These are phyloP conservation scores for Mikania micrantha DNA, from an alignment of 129 eudicot genomes.

Conservation along the genomic window DNA sequence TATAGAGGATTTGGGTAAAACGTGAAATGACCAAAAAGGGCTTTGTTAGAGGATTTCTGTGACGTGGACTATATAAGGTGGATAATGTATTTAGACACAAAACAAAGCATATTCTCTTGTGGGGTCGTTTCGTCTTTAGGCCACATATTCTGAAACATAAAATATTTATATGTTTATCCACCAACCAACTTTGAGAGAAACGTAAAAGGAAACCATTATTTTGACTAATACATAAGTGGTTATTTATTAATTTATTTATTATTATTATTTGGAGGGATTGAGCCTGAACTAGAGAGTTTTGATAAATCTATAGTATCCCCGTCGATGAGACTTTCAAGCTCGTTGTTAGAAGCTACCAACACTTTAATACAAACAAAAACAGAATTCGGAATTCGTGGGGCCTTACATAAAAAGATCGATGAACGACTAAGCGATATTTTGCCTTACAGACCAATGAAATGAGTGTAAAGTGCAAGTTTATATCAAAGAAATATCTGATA, in stretches of 20 bases:
- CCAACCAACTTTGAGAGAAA: not conserved
- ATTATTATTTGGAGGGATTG: not conserved
- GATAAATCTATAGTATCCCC: not conserved
- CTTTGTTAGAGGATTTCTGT: too few species aligned
- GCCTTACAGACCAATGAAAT: not conserved
- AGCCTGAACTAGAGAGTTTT: not conserved
- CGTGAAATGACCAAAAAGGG: constrained; percentile 47
- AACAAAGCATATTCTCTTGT: constrained; percentile 5
- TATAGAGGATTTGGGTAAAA: constrained; percentile 23
- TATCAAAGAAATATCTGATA: too few species aligned
- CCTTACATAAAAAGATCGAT: not conserved
- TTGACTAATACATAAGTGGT: too few species aligned
- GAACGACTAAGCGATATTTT: not conserved
- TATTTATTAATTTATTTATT: too few species aligned
- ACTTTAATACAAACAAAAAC: not conserved
- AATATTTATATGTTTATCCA: not conserved
- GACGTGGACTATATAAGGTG: constrained; percentile 6
- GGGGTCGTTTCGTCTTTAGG: constrained; percentile 25
- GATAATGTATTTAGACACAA: constrained; percentile 35
- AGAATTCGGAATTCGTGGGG: not conserved
- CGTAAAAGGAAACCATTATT: not conserved
- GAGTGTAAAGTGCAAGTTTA: too few species aligned
- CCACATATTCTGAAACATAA: not conserved
- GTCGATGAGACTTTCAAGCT: not conserved
- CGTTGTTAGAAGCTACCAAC: not conserved